A percentile compares a stretch with the other conserved stretches of the same genome.
Evolutionary conservation across 2,329 filamentous ascomycete species (phyloP).

Genomic region (Blastomyces emzantsi): DNA sequence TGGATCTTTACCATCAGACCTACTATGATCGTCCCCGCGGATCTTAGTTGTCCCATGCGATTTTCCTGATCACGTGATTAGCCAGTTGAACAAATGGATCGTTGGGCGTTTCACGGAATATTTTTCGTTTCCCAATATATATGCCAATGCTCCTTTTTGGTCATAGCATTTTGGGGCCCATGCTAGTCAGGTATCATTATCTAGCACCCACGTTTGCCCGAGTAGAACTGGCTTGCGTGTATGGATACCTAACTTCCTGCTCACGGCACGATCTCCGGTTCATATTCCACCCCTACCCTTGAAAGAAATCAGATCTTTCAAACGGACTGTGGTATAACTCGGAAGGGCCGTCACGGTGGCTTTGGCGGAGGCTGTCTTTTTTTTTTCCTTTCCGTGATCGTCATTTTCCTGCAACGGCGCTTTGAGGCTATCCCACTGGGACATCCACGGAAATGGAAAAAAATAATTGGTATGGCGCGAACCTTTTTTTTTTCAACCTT

Average conservation of each 20-base stretch:
- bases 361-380: not conserved
- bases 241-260: not conserved
- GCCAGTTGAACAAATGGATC: not conserved
- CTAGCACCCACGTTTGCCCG: too few species aligned
- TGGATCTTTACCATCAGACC: not conserved
- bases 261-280: not conserved
- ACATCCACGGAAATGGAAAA: not conserved
- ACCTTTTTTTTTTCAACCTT: constrained; percentile 11
- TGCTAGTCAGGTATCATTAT: not conserved
- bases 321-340: not conserved
- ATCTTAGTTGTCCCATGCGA: not conserved
- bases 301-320: not conserved
- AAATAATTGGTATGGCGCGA: not conserved
- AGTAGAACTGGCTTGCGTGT: not conserved
- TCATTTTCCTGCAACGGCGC: not conserved
- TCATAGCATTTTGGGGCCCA: not conserved
- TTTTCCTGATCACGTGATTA: not conserved
- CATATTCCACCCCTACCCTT: not conserved
- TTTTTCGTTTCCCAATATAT: not conserved
- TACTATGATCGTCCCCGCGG: constrained; percentile 10
- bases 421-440: not conserved
- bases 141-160: not conserved
- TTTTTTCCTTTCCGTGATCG: not conserved
- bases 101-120: too few species aligned
- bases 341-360: not conserved